Percentiles rank a stretch among this genome's conserved stretches.
These are phyloP conservation scores for Aspergillus tubingensis DNA, from an alignment of 2,329 filamentous ascomycete species.

Conservation along the genomic window DNA sequence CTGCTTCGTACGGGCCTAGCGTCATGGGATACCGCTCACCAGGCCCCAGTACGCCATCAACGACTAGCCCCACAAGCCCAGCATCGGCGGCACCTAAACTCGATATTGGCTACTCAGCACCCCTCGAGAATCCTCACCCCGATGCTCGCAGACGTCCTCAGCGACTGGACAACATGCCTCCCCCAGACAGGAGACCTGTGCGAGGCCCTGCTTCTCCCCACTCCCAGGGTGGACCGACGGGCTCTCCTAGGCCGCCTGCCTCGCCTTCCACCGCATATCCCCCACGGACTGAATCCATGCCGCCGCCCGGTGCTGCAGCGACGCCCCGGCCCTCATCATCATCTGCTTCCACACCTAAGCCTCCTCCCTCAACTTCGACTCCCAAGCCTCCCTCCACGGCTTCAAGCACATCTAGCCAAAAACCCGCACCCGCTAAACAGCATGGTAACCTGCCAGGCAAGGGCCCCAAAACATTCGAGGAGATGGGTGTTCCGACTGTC, in stretches of 20 bases:
- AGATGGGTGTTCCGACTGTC: constrained; percentile 88
- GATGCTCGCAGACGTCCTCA: constrained; percentile 34
- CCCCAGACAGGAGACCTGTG: constrained; percentile 34
- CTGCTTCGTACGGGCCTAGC: constrained; percentile 34
- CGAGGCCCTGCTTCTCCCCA: constrained; percentile 33
- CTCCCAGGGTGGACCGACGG: constrained; percentile 23
- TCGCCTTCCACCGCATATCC: constrained; percentile 37
- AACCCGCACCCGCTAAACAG: constrained; percentile 33
- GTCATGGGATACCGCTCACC: constrained; percentile 38
- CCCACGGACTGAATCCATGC: constrained; percentile 35
- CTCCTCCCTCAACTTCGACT: constrained; percentile 39
- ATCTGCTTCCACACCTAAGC: constrained; percentile 39
- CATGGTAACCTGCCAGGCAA: constrained; percentile 56
- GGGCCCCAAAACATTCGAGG: constrained; percentile 93
- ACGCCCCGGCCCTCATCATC: constrained; percentile 39
- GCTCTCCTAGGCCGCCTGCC: constrained; percentile 28
- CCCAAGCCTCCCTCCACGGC: constrained; percentile 34
- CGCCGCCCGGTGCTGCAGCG: constrained; percentile 39
- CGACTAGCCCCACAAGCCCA: constrained; percentile 34
- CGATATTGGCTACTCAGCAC: constrained; percentile 52
- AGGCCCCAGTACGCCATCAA: constrained; percentile 35
- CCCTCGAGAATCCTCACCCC: constrained; percentile 41
- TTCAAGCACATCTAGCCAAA: constrained; percentile 37
- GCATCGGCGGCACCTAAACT: constrained; percentile 38
- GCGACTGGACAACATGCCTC: constrained; percentile 28